Conservation (phyloP, 768 basidiomycete species). For the Sistotremastrum niveocremeum region DNA sequence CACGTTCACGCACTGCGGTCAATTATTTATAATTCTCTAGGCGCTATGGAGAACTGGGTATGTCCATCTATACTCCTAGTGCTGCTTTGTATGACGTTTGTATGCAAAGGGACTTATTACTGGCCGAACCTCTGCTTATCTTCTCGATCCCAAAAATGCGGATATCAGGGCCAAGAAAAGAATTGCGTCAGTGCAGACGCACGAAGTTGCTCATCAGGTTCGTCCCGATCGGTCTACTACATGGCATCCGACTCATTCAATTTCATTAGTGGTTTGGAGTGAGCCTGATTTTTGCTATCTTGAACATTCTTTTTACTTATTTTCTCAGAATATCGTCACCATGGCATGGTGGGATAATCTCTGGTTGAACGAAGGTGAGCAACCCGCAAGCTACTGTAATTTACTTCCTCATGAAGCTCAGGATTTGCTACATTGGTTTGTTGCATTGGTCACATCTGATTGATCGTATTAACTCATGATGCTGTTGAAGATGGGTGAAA, state of each 20-base stretch:
- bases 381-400: neutral
- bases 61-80: neutral
- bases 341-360: conserved; percentile 91
- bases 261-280: neutral
- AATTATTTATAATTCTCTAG: conserved; percentile 14
- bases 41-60: conserved; percentile 89
- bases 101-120: conserved; percentile 61
- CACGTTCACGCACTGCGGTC: conserved; percentile 4
- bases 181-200: conserved; percentile 67
- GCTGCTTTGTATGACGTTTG: neutral
- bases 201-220: conserved; percentile 54
- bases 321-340: conserved; percentile 83
- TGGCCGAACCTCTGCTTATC: conserved; percentile 68
- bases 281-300: neutral
- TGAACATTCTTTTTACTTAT: conserved; percentile 8
- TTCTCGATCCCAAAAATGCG: conserved; percentile 64
- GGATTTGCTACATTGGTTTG: conserved; percentile 78
- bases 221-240: conserved; percentile 14
- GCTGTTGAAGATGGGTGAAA: conserved; percentile 61
- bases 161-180: conserved; percentile 65
- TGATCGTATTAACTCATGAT: conserved; percentile 2
- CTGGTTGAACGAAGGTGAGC: conserved; percentile 51
- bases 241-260: conserved; percentile 41
- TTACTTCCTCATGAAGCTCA: conserved; percentile 12
- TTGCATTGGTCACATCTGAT: conserved; percentile 1